Evolutionary conservation across 2,329 filamentous ascomycete species (phyloP).

Genomic region (Cryphonectria radicalis): DNA sequence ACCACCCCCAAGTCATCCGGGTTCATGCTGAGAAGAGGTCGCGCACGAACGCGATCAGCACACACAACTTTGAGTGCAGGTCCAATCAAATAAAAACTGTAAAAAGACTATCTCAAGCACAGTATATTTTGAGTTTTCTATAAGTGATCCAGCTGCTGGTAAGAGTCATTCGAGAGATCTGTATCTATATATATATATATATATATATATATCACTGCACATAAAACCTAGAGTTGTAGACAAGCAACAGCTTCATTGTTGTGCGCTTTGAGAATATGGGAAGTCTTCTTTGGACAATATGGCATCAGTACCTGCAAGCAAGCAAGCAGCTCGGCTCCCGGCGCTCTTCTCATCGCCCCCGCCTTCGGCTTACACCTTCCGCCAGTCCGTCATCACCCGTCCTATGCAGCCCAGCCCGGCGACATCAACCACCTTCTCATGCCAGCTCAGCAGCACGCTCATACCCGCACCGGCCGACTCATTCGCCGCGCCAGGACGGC

Average conservation of each 20-base stretch:
- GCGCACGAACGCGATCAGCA: neutral
- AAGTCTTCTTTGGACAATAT: neutral
- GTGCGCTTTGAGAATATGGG: conserved; percentile 7
- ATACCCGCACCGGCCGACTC: conserved; percentile 83
- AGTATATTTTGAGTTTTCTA: neutral
- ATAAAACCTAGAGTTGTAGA: neutral
- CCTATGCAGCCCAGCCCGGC: conserved; percentile 90
- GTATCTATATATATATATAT: neutral
- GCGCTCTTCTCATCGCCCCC: neutral
- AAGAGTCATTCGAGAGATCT: neutral
- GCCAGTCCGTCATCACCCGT: conserved; percentile 93
- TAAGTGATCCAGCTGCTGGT: neutral
- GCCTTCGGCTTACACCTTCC: conserved; percentile 68
- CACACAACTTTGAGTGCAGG: neutral
- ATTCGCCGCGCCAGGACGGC: conserved; percentile 55
- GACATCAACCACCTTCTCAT: conserved; percentile 96
- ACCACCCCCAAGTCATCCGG: neutral
- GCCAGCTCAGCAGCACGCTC: conserved; percentile 97
- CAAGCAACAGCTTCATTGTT: neutral
- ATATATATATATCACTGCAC: neutral
- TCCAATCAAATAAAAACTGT: neutral
- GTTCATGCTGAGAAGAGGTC: neutral
- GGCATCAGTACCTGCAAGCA: neutral
- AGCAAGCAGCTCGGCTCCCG: neutral
- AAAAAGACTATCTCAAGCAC: neutral